Conservation (phyloP, 179 eudicot genomes). For the Nepenthes alata region DNA sequence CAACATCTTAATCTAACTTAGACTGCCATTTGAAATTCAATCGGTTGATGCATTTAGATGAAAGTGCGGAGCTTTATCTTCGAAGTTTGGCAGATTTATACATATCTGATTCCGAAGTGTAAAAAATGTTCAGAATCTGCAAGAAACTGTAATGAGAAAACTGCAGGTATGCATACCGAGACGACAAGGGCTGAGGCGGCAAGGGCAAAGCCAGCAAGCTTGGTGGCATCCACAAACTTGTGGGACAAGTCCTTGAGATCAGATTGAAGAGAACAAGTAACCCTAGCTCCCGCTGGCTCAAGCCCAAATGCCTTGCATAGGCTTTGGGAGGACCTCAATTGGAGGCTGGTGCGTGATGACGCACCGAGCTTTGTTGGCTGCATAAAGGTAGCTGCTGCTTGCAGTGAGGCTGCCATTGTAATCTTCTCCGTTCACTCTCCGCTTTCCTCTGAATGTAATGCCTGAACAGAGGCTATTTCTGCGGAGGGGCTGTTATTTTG, state of each 20-base stretch:
- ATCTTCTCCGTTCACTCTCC: not conserved
- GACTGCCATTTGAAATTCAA: no score
- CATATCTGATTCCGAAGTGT: no score
- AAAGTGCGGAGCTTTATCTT: no score
- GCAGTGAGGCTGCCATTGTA: constrained; percentile 83
- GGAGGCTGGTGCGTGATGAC: constrained; percentile 29
- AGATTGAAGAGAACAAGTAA: constrained; percentile 67
- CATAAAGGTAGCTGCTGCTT: constrained; percentile 87
- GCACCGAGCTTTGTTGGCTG: constrained; percentile 55
- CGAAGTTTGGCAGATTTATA: no score
- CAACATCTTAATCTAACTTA: no score
- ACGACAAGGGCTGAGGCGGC: constrained; percentile 91
- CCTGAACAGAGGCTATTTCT: not conserved
- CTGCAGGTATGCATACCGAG: constrained; percentile 40
- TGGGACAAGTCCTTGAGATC: constrained; percentile 76
- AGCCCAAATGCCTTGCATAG: constrained; percentile 60
- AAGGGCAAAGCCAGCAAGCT: constrained; percentile 91
- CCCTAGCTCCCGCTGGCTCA: constrained; percentile 32
- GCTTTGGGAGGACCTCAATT: constrained; percentile 46
- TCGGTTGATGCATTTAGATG: no score
- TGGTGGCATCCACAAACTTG: constrained; percentile 78
- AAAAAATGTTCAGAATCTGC: not conserved
- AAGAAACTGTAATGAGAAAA: not conserved
- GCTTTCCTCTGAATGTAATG: not conserved
- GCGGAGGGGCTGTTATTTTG: not conserved